phyloP scores from a whole-genome alignment of 495 filamentous ascomycete genomes.

The Lineolata rhizophorae region DNA sequence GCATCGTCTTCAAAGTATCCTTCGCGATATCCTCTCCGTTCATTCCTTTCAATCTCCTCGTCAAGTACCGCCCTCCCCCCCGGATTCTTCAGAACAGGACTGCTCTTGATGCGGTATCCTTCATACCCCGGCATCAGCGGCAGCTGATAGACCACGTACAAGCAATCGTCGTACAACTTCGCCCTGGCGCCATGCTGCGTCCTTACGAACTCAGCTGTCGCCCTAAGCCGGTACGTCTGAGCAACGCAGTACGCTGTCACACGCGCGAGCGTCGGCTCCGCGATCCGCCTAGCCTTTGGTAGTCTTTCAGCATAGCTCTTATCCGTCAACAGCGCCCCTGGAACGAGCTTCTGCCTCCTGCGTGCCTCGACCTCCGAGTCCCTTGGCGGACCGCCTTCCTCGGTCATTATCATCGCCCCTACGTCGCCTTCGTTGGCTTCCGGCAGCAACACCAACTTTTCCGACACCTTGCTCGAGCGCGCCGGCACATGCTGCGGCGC shows the following conservation, averaged over 20 bases:
- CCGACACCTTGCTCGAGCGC: slow-evolving; percentile 74
- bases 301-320: slow-evolving; percentile 92
- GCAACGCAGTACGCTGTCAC: slow-evolving; percentile 45
- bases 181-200: slow-evolving; percentile 80
- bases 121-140: slow-evolving; percentile 67
- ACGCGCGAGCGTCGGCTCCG: slow-evolving; percentile 75
- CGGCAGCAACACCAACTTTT: slow-evolving; percentile 88
- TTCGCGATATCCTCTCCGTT: slow-evolving; percentile 72
- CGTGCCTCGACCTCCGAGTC: slow-evolving; percentile 63
- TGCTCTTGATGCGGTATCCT: slow-evolving; percentile 71
- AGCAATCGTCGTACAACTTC: slow-evolving; percentile 96
- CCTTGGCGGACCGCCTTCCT: slow-evolving; percentile 45
- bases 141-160: slow-evolving; percentile 88
- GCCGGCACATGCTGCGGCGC: slow-evolving; percentile 43
- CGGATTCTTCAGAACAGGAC: slow-evolving; percentile 74
- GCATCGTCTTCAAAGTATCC: slow-evolving; percentile 47
- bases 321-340: slow-evolving; percentile 34
- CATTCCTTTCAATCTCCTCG: slow-evolving; percentile 89
- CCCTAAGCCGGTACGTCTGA: slow-evolving; percentile 72
- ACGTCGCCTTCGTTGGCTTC: slow-evolving; percentile 35
- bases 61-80: slow-evolving; percentile 85
- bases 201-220: slow-evolving; percentile 68
- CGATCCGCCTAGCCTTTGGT: slow-evolving; percentile 67
- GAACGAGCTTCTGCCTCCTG: slow-evolving; percentile 36
- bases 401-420: too few species aligned